Evolutionary conservation across 2,329 filamentous ascomycete species (phyloP).

Genomic region (Colletotrichum musae): DNA sequence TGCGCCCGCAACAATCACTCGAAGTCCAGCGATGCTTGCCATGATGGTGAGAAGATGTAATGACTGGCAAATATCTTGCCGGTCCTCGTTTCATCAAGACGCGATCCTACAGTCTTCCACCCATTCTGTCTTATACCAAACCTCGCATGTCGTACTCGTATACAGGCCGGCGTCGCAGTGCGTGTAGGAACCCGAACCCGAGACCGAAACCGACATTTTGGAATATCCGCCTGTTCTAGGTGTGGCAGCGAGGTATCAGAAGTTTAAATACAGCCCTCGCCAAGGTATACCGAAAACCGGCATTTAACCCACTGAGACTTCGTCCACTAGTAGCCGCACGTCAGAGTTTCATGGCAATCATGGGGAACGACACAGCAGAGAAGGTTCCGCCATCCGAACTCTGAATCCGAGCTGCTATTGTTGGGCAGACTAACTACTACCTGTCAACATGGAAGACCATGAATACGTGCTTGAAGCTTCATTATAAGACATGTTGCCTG

Average conservation of each 20-base stretch:
- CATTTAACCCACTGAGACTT: neutral
- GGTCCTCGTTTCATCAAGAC: neutral
- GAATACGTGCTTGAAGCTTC: neutral
- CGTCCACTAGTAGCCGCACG: neutral
- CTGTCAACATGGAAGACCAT: neutral
- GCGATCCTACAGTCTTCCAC: neutral
- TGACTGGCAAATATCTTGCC: neutral
- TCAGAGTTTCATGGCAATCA: neutral
- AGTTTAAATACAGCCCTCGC: neutral
- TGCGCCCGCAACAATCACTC: conserved; percentile 20
- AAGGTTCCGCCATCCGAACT: conserved; percentile 23
- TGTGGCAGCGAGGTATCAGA: neutral
- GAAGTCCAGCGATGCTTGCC: conserved; percentile 20
- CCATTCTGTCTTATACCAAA: neutral
- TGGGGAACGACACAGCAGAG: neutral
- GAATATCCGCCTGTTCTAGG: neutral
- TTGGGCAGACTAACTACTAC: conserved; percentile 1
- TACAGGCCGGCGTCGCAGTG: too few species aligned
- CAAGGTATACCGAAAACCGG: neutral
- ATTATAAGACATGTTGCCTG: neutral
- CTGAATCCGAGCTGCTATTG: neutral
- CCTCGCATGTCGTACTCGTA: neutral
- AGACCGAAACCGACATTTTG: conserved; percentile 22
- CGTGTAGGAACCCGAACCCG: conserved; percentile 5
- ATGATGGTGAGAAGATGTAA: neutral